A percentile compares a stretch with the other conserved stretches of the same genome.
Conservation (phyloP, 495 filamentous ascomycete species). For the Tuber borchii region DNA sequence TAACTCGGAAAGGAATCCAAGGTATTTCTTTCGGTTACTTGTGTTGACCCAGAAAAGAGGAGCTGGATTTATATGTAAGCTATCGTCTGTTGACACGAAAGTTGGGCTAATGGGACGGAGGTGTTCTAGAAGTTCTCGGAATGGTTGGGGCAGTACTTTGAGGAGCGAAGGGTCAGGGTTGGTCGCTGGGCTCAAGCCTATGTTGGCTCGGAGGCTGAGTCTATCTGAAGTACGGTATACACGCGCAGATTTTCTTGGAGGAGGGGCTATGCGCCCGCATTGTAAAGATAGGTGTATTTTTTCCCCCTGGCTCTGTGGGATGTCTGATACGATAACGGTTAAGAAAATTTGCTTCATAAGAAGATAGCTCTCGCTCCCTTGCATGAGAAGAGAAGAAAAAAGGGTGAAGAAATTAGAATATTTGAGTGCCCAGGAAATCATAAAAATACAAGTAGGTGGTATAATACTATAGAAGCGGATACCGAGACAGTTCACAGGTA, state of each 20-base stretch:
- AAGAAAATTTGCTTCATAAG: not conserved
- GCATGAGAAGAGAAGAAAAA: not conserved
- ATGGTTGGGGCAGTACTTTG: not conserved
- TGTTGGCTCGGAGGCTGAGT: not conserved
- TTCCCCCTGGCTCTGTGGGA: not conserved
- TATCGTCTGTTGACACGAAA: not conserved
- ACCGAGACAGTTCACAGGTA: not conserved
- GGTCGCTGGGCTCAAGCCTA: not conserved
- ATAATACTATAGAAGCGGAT: not conserved
- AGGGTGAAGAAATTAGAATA: not conserved
- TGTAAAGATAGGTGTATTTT: not conserved
- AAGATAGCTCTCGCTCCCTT: not conserved
- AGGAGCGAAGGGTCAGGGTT: not conserved
- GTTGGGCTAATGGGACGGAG: not conserved
- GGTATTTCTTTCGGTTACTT: not conserved
- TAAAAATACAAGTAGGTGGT: not conserved
- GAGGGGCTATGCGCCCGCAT: not conserved
- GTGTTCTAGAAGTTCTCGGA: slow-evolving; percentile 12
- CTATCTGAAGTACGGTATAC: not conserved
- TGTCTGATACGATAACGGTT: not conserved
- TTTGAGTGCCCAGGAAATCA: not conserved
- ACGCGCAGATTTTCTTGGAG: not conserved
- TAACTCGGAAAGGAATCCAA: not conserved
- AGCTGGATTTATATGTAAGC: not conserved
- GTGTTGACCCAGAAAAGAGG: not conserved